Evolutionary conservation across 129 eudicot species (phyloP).

Genomic region (Saposhnikovia divaricata): DNA sequence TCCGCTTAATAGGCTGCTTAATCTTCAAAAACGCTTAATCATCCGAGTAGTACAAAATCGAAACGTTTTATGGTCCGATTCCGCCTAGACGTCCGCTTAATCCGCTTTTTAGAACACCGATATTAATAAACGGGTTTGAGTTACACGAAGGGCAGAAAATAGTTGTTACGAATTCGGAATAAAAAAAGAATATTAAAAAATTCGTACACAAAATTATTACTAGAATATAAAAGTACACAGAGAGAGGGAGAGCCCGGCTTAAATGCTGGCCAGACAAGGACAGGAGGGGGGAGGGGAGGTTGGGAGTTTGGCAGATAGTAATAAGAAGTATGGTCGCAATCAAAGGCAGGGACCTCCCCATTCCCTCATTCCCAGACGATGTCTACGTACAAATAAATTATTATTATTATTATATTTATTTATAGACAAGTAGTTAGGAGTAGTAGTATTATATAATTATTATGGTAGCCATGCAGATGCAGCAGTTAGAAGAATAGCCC

Average conservation of each 20-base stretch:
- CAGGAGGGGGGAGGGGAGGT: constrained; percentile 16
- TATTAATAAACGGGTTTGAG: no score
- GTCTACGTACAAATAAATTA: not conserved
- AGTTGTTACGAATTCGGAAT: not conserved
- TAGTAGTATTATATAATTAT: not conserved
- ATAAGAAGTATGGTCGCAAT: constrained; percentile 35
- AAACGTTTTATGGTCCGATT: no score
- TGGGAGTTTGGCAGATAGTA: constrained; percentile 18
- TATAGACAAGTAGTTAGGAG: not conserved
- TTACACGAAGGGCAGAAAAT: no score
- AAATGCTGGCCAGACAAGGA: constrained; percentile 52
- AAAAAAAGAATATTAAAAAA: not conserved
- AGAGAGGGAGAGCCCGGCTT: constrained; percentile 27
- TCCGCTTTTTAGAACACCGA: no score
- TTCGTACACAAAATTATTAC: not conserved
- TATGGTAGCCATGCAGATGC: not conserved
- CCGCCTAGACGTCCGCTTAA: no score
- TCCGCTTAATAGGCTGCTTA: no score
- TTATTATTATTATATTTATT: no score
- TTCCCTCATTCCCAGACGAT: constrained; percentile 11
- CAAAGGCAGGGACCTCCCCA: constrained; percentile 11
- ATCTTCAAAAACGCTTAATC: no score
- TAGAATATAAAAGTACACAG: not conserved
- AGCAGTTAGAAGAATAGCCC: not conserved
- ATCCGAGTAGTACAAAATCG: no score